Evolutionary conservation across 805 yeast species (phyloP).

Genomic region (Candida ulmi): DNA sequence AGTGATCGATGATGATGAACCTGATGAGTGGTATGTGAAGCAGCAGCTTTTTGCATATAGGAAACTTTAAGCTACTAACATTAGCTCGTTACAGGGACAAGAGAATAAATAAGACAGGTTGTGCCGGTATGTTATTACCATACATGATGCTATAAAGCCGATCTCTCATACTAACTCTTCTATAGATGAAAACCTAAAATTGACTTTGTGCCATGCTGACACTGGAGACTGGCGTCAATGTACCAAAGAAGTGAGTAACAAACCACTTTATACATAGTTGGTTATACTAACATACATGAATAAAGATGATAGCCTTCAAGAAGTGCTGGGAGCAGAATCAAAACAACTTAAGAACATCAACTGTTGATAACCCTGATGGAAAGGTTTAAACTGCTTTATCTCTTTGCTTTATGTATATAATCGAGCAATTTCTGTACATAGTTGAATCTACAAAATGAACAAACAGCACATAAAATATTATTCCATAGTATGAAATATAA

Average conservation of each 20-base stretch:
- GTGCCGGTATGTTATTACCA: constrained; percentile 39
- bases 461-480: no score
- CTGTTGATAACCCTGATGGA: constrained; percentile 25
- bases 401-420: no score
- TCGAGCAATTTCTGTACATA: not conserved
- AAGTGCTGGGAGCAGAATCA: constrained; percentile 36
- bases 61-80: not conserved
- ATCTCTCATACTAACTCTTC: not conserved
- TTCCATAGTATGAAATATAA: no score
- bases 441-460: not conserved
- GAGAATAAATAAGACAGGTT: constrained; percentile 71
- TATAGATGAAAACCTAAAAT: constrained; percentile 56
- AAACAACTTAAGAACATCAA: constrained; percentile 33
- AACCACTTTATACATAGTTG: no score
- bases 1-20: constrained; percentile 49
- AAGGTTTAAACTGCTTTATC: not conserved
- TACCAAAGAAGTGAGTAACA: constrained; percentile 46
- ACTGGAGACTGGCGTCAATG: constrained; percentile 80
- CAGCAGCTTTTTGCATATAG: not conserved
- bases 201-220: constrained; percentile 77
- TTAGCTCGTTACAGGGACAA: constrained; percentile 54
- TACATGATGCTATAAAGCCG: no score
- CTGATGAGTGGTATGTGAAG: constrained; percentile 58
- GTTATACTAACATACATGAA: constrained; percentile 1
- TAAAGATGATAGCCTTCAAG: constrained; percentile 35